Evolutionary conservation across 208 protist species (phyloP), one percentile per base, ranked within the genome.

Genomic region (Leishmania martiniquensis): DNA sequence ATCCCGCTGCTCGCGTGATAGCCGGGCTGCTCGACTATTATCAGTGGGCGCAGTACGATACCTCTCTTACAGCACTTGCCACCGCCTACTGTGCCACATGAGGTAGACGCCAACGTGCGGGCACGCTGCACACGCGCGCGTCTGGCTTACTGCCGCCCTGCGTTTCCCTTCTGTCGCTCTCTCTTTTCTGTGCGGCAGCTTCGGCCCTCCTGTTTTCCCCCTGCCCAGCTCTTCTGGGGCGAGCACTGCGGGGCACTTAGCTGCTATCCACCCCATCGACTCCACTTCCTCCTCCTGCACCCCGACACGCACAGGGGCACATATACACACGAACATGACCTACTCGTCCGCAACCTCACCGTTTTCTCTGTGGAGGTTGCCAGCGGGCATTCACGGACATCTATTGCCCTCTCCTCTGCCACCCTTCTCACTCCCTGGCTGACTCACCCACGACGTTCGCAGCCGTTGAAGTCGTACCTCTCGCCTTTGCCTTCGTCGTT

Each of bases 41-140:
- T 83, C 93, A 95, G 77, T 97, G 91, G 89, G 89, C 89, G 37
- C 93, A 95, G 82, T 94, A 95, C 80, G 93, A 97, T 79, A 81
- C 73, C 25, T 71, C 88, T 1, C 77, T 97, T 52, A 75, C 85
- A 22, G 83, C 83, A 32, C 90, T 94, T 63, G 91, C 91, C 15
- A 80, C 87, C 45, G 47, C 65, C 55, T 95, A 94, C 75, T 93
- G 89, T 77, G 29, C 69, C 37, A 42, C 52, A 32, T 85, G 63
- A 70, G 63, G 44, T 29, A 37, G 22, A 44, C 32, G 44, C 42
- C 13, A 78, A 17, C 37, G 13, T n/a, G 1, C 34, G 12, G 20
- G 34, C 12, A 12, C 29, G 32, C 20, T 25, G 29, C 45, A 9
- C 44, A 37, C 47, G 32, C 47, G 22, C 34, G 66, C 22, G 66